Evolutionary conservation across 805 yeast genomes (phyloP), one percentile per base, ranked within the genome.

Genomic region (Suhomyces xylopsoci): DNA sequence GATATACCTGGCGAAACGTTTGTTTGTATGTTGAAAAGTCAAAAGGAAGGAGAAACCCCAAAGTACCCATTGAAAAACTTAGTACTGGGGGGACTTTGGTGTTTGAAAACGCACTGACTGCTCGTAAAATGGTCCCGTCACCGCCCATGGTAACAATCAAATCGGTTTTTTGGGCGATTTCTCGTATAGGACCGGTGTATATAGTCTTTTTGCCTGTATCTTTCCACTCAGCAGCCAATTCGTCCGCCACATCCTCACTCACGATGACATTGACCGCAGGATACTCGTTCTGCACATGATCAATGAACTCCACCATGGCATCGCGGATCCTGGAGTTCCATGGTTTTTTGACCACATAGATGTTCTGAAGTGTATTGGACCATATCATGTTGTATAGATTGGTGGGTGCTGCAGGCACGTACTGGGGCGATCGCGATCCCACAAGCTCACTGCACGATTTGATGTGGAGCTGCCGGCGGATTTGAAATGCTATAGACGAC

Each of bases 121-220:
- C 96, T 51, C 92, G 80, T 44, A 92, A 68, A 51, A 90, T 90
- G 0, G 97, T 92, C 5, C 98, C 98, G 68, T 92, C 98, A 17
- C 98, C 98, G n/a, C 98, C 98, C 40, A 92, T 69, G 0, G 97
- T 88, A 7, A 92, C 91, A 38, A 92, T 71, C 43, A 92, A 67
- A 63, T 92, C 98, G 0, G 96, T 81, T 59, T 84, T 88, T 9
- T 73, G 60, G 1, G 82, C 78, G 43, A 90, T 81, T 8, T 84
- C 87, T 9, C 74, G 69, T 15, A 68, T 67, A 3, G 79, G 60
- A 0, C 96, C 94, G 0, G 92, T 81, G 61, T 77, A 83, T 36
- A 17, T 46, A 50, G 12, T 44, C 12, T 28, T 12, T 25, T 41
- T 17, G 24, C 47, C 44, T 50, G 55, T 47, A 17, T 38, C 47